Evolutionary conservation across 768 basidiomycete species (phyloP).

Genomic region (Tephrocybe rancida): DNA sequence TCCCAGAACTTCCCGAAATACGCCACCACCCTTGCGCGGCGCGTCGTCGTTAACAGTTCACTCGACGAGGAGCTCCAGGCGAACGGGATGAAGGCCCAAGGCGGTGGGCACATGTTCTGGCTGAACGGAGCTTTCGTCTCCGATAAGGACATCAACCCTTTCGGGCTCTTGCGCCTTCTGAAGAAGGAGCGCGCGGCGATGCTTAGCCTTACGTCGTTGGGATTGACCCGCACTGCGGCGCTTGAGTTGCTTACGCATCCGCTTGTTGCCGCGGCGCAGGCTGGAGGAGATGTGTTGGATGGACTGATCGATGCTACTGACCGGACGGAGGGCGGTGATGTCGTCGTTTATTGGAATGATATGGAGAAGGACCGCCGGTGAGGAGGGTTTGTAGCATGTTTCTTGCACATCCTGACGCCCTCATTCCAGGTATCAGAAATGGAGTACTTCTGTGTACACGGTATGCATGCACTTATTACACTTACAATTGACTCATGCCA

Average conservation of each 20-base stretch:
- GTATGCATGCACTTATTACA: slow-evolving; percentile 36
- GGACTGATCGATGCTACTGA: slow-evolving; percentile 94
- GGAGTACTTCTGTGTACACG: slow-evolving; percentile 49
- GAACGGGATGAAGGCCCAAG: slow-evolving; percentile 57
- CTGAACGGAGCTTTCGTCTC: slow-evolving; percentile 73
- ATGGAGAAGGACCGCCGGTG: slow-evolving; percentile 80
- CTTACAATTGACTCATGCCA: not conserved
- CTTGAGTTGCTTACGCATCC: slow-evolving; percentile 75
- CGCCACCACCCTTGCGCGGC: slow-evolving; percentile 70
- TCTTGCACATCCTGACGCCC: not conserved
- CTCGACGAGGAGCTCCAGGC: slow-evolving; percentile 56
- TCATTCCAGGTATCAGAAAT: slow-evolving; percentile 48
- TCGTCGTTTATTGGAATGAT: slow-evolving; percentile 90
- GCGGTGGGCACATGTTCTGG: slow-evolving; percentile 67
- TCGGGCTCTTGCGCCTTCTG: slow-evolving; percentile 70
- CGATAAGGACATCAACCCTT: slow-evolving; percentile 69
- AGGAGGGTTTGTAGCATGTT: slow-evolving; percentile 19
- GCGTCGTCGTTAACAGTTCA: slow-evolving; percentile 53
- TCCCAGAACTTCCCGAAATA: slow-evolving; percentile 92
- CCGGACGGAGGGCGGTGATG: slow-evolving; percentile 70
- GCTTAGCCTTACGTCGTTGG: slow-evolving; percentile 57
- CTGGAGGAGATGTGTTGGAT: slow-evolving; percentile 53
- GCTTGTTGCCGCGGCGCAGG: slow-evolving; percentile 52
- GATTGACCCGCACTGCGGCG: slow-evolving; percentile 64
- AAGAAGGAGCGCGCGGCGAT: slow-evolving; percentile 72